These are phyloP conservation scores for Talaromyces nanjingensis DNA, from an alignment of 495 filamentous ascomycete species.

Conservation along the genomic window DNA sequence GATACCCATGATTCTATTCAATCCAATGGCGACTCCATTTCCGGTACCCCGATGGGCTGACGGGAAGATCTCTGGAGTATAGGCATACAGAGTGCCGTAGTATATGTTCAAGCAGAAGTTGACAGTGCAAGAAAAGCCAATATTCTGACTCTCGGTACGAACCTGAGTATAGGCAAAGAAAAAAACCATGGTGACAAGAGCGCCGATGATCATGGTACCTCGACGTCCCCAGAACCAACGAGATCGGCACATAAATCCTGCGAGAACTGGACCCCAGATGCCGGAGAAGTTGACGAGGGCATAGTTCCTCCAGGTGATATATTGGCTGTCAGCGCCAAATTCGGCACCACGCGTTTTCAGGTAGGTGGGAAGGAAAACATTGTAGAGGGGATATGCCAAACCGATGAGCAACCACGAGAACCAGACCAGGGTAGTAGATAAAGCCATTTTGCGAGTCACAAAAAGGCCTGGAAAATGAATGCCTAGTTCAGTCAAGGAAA, in stretches of 20 bases:
- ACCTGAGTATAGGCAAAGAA: slow-evolving; percentile 66
- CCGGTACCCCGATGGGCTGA: slow-evolving; percentile 64
- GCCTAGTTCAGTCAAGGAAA: slow-evolving; percentile 42
- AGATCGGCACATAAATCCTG: slow-evolving; percentile 55
- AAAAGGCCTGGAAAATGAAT: slow-evolving; percentile 60
- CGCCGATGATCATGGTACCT: slow-evolving; percentile 61
- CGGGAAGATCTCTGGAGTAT: slow-evolving; percentile 49
- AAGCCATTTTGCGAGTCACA: slow-evolving; percentile 49
- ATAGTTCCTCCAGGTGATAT: slow-evolving; percentile 66
- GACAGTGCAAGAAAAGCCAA: slow-evolving; percentile 60
- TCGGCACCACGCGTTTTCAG: slow-evolving; percentile 39
- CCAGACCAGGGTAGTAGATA: slow-evolving; percentile 61
- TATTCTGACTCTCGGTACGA: slow-evolving; percentile 48
- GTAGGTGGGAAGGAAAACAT: slow-evolving; percentile 56
- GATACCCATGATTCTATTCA: slow-evolving; percentile 69
- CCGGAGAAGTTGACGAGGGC: slow-evolving; percentile 56
- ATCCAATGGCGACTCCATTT: slow-evolving; percentile 61
- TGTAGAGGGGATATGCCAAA: slow-evolving; percentile 62
- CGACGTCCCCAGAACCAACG: slow-evolving; percentile 48
- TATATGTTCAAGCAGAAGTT: slow-evolving; percentile 64
- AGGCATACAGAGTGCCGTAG: slow-evolving; percentile 65
- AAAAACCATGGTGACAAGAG: slow-evolving; percentile 55
- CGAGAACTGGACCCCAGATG: slow-evolving; percentile 59
- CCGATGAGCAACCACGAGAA: slow-evolving; percentile 64
- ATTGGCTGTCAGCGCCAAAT: slow-evolving; percentile 37